phyloP scores from a whole-genome alignment of 345 rosid species.

The Moricandia arvensis region DNA sequence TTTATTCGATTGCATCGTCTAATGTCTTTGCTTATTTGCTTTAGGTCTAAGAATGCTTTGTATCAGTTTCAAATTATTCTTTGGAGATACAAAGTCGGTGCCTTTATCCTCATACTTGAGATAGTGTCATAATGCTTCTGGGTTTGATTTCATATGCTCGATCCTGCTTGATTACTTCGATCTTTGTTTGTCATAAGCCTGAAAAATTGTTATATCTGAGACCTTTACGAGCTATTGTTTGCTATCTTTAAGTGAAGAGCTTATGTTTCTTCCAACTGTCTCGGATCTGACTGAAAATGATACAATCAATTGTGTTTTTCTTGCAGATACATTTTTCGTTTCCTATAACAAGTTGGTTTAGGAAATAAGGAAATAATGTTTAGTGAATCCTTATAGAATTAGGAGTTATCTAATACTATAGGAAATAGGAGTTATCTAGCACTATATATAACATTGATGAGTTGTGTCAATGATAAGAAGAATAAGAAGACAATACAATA shows the following conservation, averaged over 20 bases:
- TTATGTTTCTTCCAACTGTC: too few relatives aligned
- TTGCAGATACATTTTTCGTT: constrained; percentile 33
- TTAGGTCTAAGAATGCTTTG: background rate
- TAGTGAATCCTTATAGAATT: too few relatives aligned
- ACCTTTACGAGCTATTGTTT: background rate
- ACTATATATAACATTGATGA: too few relatives aligned
- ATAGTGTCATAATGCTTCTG: background rate
- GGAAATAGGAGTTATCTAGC: too few relatives aligned
- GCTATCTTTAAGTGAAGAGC: too few relatives aligned
- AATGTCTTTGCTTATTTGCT: background rate
- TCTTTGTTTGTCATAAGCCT: background rate
- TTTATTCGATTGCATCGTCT: background rate
- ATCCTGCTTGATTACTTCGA: background rate
- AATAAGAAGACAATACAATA: too few relatives aligned
- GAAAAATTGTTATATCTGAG: background rate
- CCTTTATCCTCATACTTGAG: background rate
- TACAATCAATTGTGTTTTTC: background rate
- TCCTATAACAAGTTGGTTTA: too few relatives aligned
- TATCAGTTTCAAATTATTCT: background rate
- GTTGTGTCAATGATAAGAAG: too few relatives aligned
- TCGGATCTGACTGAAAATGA: background rate
- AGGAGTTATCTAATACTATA: too few relatives aligned
- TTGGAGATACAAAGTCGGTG: background rate
- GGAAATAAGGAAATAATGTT: too few relatives aligned
- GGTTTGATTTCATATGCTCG: background rate